Evolutionary conservation across 768 basidiomycete genomes (phyloP).

Genomic region (Dentipellis sp.): DNA sequence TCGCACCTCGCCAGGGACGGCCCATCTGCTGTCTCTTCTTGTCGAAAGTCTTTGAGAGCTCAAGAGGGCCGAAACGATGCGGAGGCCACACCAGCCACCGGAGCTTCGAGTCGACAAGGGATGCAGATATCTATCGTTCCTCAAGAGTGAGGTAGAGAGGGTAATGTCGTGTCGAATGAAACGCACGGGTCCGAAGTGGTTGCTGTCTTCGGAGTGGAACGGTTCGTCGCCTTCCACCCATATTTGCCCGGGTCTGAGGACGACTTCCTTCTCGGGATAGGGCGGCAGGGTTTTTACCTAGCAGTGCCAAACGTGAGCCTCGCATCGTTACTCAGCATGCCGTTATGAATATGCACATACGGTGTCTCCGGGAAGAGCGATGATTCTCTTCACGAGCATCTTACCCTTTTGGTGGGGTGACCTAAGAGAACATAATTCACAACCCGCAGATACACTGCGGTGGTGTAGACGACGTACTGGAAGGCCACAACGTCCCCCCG

Average conservation of each 20-base stretch:
- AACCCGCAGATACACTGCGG: not conserved
- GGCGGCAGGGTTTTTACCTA: constrained; percentile 15
- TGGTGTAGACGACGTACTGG: not conserved
- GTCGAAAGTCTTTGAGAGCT: not conserved
- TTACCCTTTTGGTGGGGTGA: constrained; percentile 9
- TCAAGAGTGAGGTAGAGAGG: not conserved
- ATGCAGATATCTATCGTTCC: not conserved
- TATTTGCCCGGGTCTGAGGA: constrained; percentile 7
- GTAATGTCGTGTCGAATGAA: not conserved
- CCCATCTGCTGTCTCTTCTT: not conserved
- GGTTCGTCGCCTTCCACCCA: constrained; percentile 14
- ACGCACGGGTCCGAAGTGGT: constrained; percentile 14
- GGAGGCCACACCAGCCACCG: not conserved
- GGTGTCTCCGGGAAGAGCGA: constrained; percentile 13
- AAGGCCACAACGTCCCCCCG: constrained; percentile 13
- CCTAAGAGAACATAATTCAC: not conserved
- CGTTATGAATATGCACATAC: not conserved
- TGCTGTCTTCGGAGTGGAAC: constrained; percentile 16
- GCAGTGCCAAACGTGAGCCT: not conserved
- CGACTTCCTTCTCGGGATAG: constrained; percentile 9
- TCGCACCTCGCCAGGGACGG: no score
- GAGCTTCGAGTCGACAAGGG: not conserved
- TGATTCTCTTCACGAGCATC: constrained; percentile 9
- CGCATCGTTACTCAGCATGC: not conserved
- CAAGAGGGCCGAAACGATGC: not conserved